Conservation (phyloP, 164 flowering plant genomes). For the Kalanchoe fedtschenkoi region DNA sequence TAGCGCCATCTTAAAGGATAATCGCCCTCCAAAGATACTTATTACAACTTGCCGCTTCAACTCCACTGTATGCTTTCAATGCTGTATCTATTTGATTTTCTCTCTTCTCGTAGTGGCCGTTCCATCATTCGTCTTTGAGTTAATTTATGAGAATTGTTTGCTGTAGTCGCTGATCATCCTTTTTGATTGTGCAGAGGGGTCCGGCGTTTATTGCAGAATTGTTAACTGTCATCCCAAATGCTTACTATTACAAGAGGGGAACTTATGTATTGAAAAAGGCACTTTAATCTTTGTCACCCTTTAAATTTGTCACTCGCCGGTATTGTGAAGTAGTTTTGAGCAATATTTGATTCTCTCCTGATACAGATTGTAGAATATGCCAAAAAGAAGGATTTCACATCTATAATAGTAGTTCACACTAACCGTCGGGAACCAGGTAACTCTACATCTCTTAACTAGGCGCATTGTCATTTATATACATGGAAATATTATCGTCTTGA, state of each 20-base stretch:
- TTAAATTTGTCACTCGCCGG: not conserved
- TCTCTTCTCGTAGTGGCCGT: no score
- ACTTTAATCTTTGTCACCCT: not conserved
- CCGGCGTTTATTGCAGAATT: conserved; percentile 76
- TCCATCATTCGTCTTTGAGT: no score
- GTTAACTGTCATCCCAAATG: conserved; percentile 76
- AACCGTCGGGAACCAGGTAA: no score
- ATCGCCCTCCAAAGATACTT: conserved; percentile 51
- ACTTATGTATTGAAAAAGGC: conserved; percentile 94
- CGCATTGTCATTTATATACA: not conserved
- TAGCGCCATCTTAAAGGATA: conserved; percentile 43
- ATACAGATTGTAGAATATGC: conserved; percentile 73
- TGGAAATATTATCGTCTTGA: not conserved
- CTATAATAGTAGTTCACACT: no score
- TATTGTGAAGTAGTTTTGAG: not conserved
- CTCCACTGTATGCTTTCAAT: no score
- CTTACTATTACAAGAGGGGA: conserved; percentile 78
- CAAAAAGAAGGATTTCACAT: no score
- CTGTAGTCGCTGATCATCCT: no score
- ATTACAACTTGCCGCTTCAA: conserved; percentile 83
- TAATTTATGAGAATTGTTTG: no score
- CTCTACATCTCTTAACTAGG: conserved; percentile 14
- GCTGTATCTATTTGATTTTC: no score
- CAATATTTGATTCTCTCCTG: not conserved
- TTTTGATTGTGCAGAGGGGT: conserved; percentile 95